Evolutionary conservation across 2,329 filamentous ascomycete genomes (phyloP), one percentile per base, ranked within the genome.

Genomic region (Colletotrichum lini): DNA sequence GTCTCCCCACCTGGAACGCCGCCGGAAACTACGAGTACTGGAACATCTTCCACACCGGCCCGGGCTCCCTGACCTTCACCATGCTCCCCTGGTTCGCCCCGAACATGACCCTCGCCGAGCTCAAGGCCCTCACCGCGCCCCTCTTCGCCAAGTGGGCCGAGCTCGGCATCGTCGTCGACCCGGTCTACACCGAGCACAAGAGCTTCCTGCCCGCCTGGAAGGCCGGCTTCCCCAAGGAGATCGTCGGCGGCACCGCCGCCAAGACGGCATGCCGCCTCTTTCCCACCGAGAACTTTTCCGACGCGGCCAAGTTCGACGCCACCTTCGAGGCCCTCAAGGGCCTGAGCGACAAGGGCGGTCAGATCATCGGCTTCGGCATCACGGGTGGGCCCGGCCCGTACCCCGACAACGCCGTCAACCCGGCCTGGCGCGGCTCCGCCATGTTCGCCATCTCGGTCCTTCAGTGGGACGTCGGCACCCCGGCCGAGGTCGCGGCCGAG

Each of bases 361-460:
- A 80, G 15, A 73, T 87, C 9, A 77, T 84, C 42, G 82, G 77
- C 0, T 83, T 85, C 66, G 80, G 82, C 49, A 84, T 85, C 63
- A 78, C 77, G 0, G 73, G 78, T 4, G 79, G 77, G 0, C 76
- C 78, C 5, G 74, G 74, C 0, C 78, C 74, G 2, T 76, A 82
- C 44, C 65, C 65, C 21, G 75, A 78, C 54, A 83, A 81, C 23
- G 79, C 82, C 5, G 77, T 82, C 35, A 82, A 83, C 61, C 85
- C 84, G 2, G 85, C 84, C 0, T 88, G 85, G 85, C 79, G 86
- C 15, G 79, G 80, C 0, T 80, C 80, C 8, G 75, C 78, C 40
- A 76, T 83, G 77, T 80, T 80, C 45, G 74, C 74, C 60, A 82
- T 83, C 72, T 73, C 75, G 64, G 65, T 66, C 26, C 60, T 65